These are phyloP conservation scores for Sungouiozyma intestinalis DNA, from an alignment of 805 yeast genomes.

Conservation along the genomic window DNA sequence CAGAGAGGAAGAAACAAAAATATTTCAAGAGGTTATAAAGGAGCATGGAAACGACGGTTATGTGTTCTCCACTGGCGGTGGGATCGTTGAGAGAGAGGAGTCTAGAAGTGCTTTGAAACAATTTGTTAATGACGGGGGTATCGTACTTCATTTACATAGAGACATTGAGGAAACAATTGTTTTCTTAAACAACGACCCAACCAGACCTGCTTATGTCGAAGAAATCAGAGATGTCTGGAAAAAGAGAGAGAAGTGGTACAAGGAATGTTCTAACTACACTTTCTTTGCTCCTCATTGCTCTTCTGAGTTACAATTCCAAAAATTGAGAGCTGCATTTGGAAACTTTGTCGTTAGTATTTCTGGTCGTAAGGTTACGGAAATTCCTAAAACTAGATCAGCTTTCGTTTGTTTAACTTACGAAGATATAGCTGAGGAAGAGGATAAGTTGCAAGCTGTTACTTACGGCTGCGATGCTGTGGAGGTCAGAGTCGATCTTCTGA, in stretches of 20 bases:
- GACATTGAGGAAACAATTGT: constrained; percentile 69
- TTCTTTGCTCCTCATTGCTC: constrained; percentile 70
- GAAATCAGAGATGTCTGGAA: constrained; percentile 79
- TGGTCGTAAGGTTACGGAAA: constrained; percentile 34
- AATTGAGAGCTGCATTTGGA: constrained; percentile 49
- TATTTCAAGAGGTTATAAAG: constrained; percentile 38
- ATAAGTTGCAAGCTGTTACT: constrained; percentile 40
- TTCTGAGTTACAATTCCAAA: constrained; percentile 41
- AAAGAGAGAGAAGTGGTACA: constrained; percentile 70
- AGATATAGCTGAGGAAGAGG: constrained; percentile 40
- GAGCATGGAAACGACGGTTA: constrained; percentile 38
- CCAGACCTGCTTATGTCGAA: constrained; percentile 79
- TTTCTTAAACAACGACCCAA: constrained; percentile 64
- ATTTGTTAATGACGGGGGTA: constrained; percentile 50
- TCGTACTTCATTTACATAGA: constrained; percentile 86
- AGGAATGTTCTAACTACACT: constrained; percentile 65
- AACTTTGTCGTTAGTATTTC: constrained; percentile 50
- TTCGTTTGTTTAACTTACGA: constrained; percentile 66
- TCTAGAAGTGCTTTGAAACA: constrained; percentile 54
- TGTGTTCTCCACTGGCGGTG: constrained; percentile 93
- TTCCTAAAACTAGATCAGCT: constrained; percentile 40
- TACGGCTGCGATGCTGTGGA: constrained; percentile 78
- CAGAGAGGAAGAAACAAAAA: constrained; percentile 52
- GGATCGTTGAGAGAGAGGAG: constrained; percentile 70
- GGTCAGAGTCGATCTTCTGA: constrained; percentile 64